These are phyloP conservation scores for Pelargonium fulgidum DNA, from an alignment of 441 rosid species.

Conservation along the genomic window DNA sequence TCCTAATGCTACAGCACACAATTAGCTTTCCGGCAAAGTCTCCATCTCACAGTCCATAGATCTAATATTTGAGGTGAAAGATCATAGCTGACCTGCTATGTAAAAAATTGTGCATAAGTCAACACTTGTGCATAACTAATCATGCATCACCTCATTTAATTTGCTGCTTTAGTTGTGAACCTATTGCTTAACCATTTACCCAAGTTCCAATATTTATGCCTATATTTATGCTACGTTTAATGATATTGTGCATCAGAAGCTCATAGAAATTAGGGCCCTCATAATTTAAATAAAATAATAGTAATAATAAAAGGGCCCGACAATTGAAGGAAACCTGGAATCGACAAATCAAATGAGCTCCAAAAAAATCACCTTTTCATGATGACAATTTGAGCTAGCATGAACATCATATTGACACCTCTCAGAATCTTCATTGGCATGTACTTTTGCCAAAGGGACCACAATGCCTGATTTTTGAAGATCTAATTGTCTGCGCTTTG, in stretches of 20 bases:
- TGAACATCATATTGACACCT: slow-evolving; percentile 20
- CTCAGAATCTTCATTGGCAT: slow-evolving; percentile 19
- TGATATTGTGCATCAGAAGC: background rate
- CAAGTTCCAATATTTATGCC: background rate
- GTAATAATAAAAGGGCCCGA: background rate
- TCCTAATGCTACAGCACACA: background rate
- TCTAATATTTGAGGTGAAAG: background rate
- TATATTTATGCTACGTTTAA: background rate
- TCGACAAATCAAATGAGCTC: background rate
- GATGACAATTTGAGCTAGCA: slow-evolving; percentile 11
- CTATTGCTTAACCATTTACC: background rate
- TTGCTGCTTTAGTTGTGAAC: background rate
- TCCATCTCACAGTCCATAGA: background rate
- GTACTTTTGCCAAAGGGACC: slow-evolving; percentile 10
- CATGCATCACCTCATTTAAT: too few relatives aligned
- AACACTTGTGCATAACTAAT: too few relatives aligned
- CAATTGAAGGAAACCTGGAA: background rate
- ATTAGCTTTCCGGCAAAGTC: too few relatives aligned
- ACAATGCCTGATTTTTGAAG: slow-evolving; percentile 22
- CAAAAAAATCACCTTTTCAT: slow-evolving; percentile 24
- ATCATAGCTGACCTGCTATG: background rate
- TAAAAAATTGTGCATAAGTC: too few relatives aligned
- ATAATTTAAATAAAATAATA: background rate
- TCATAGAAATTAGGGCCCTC: background rate
- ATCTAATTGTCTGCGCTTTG: slow-evolving; percentile 28